Conservation (phyloP, 305 asterid genomes). For the Fraxinus platypoda region DNA sequence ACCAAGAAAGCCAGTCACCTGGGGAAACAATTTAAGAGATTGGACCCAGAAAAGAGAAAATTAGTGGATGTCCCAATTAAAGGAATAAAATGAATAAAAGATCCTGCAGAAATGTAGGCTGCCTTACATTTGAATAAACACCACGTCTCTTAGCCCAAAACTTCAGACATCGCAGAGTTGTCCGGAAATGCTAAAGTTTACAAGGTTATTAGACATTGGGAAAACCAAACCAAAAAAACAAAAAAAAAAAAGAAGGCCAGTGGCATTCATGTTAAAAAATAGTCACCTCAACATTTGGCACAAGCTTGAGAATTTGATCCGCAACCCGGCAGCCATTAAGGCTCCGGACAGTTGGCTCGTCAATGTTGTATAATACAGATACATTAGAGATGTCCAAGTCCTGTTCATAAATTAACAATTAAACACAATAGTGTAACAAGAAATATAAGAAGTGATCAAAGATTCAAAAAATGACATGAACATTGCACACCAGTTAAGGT, state of each 20-base stretch:
- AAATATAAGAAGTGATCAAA: conserved; percentile 1
- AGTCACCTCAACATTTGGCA: conserved; percentile 76
- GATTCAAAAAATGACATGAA: not conserved
- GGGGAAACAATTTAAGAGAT: conserved; percentile 7
- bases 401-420: conserved; percentile 37
- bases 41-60: not conserved
- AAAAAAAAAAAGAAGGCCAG: not conserved
- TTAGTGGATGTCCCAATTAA: not conserved
- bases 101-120: not conserved
- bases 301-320: conserved; percentile 85
- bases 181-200: conserved; percentile 59
- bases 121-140: conserved; percentile 89
- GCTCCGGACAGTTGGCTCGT: conserved; percentile 88
- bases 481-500: not conserved
- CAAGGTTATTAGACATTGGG: conserved; percentile 5
- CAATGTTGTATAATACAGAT: conserved; percentile 70
- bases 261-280: not conserved
- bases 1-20: conserved; percentile 99
- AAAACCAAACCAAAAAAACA: not conserved
- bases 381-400: conserved; percentile 80
- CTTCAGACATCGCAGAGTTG: conserved; percentile 73
- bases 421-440: conserved; percentile 6
- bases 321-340: conserved; percentile 97
- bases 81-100: not conserved
- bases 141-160: conserved; percentile 97